Evolutionary conservation across 1,139 yeast species (phyloP), one percentile per base, ranked within the genome.

Genomic region (Blastobotrys elegans): DNA sequence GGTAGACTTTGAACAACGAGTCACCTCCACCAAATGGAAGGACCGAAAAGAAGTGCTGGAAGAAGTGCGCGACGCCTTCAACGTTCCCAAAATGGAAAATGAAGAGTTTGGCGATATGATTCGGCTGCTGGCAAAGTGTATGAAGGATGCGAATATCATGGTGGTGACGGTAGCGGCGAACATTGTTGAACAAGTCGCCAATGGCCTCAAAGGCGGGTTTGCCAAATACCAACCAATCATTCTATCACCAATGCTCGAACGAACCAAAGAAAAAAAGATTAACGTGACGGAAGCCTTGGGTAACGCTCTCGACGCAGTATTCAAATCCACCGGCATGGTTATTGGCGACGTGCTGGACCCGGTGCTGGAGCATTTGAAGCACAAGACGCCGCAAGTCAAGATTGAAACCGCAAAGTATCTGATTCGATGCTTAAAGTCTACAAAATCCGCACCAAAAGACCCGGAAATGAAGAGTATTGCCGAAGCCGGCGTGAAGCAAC

Each of bases 101-200:
- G 81, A 78, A n/a, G 96, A 90, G 61, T 89, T 83, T 62, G 58
- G 76, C 4, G 82, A 76, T 2, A 64, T 90, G 13, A 68, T 83
- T 18, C 70, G 82, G 50, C 64, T 74, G 1, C 73, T 88, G 56
- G 79, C 84, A n/a, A 84, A 80, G 55, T 79, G 90, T 54, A 74
- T 90, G 67, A 85, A 82, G 60, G 99, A 92, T 68, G 95, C 94
- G 2, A 94, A 94, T 63, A 75, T 90, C 47, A 92, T 84, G 64
- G 96, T 87, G 13, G 96, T 88, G 0, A 83, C 84, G 26, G 62
- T 84, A 34, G 90, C 97, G 0, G 85, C 96, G 1, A 79, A 80
- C 50, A 79, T 87, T 49, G 70, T 84, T 18, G 80, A 76, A 49
- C 68, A 69, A 39, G 64, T 92, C 34, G 86, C 88, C 0, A 75